Base-by-base conservation (phyloP, 257 asterid genomes). In the Solanum etuberosum region DNA sequence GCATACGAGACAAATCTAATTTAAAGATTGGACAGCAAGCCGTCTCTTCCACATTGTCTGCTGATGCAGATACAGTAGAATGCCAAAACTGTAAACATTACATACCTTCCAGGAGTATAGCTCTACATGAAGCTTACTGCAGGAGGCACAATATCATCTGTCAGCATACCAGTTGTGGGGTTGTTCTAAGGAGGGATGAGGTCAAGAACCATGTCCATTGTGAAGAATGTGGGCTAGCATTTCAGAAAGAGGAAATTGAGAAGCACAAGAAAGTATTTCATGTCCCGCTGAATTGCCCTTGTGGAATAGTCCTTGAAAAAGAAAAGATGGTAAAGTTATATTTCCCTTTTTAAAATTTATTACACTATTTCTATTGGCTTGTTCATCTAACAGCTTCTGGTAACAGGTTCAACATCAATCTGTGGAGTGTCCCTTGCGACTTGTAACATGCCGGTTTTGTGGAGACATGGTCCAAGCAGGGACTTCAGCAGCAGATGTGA, bases 401-500 rank as follows among this genome's bases (percentile, higher is more conserved):
- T 34, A 42, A 51, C 93, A 97, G 99, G 98, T 97, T 89, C 93
- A 91, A 84, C 99, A 97, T 90, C 99, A 94, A 90, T 91, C 98
- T 81, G 88, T 80, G 14, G 95, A 94, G 70, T 97, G 99, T 76
- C 92, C 95, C 18, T 40, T 95, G 93, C 93, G 99, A 84, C 93
- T 97, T 43, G 87, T 93, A 83, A 95, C 98, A 18, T 97, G 99
- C 88, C 92, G 92, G 46, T 97, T 94, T 87, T 97, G 99, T 92
- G 99, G 99, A 68, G 99, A 95, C 83, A 97, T 97, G 99, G 99
- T 97, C 72, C 94, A 94, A 88, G 99, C 99, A 27, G 99, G 99
- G 87, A 90, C 88, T 42, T 90, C 88, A 31, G 96, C 98, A 38
- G 92, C 93, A 74, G 98, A 97, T 92, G 96, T 90, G 1, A 90